Percentiles rank a stretch among this genome's conserved stretches.
phyloP scores from a whole-genome alignment of 2,329 filamentous ascomycete genomes.

The Aaosphaeria pasadenensis region DNA sequence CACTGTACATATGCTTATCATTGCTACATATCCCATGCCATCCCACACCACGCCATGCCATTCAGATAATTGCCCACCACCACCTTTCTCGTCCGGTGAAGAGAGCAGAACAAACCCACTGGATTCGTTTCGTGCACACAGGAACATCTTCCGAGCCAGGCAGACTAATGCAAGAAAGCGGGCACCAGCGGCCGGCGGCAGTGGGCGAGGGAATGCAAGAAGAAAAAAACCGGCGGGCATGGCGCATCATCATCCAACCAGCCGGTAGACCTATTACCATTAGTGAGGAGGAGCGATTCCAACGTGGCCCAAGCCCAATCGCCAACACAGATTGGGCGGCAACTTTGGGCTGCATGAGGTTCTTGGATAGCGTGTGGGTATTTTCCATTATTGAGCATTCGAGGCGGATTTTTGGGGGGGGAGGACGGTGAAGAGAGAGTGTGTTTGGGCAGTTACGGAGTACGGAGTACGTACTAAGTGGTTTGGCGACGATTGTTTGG shows the following conservation, averaged over 20 bases:
- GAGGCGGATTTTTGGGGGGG: not conserved
- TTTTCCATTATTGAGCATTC: no score
- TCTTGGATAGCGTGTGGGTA: no score
- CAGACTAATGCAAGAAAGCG: slow-evolving; percentile 3
- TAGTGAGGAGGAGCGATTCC: not conserved
- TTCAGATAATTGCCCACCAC: no score
- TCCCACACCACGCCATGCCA: no score
- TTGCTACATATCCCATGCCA: slow-evolving; percentile 1
- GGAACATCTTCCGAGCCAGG: slow-evolving; percentile 1
- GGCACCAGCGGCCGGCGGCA: not conserved
- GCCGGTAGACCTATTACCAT: no score
- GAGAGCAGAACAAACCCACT: not conserved
- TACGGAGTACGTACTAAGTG: slow-evolving; percentile 2
- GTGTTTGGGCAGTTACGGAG: not conserved
- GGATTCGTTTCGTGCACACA: no score
- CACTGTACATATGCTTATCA: slow-evolving; percentile 3
- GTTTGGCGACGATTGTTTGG: slow-evolving; percentile 3
- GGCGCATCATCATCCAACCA: slow-evolving; percentile 1
- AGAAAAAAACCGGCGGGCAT: slow-evolving; percentile 2
- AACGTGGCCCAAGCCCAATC: slow-evolving; percentile 14
- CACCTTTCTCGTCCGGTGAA: slow-evolving; percentile 7
- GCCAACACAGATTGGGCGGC: slow-evolving; percentile 11
- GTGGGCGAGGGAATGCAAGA: not conserved
- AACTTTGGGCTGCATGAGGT: slow-evolving; percentile 17
- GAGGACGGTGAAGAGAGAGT: not conserved